Evolutionary conservation across 768 basidiomycete species (phyloP).

Genomic region (Rhizopogon vinicolor): DNA sequence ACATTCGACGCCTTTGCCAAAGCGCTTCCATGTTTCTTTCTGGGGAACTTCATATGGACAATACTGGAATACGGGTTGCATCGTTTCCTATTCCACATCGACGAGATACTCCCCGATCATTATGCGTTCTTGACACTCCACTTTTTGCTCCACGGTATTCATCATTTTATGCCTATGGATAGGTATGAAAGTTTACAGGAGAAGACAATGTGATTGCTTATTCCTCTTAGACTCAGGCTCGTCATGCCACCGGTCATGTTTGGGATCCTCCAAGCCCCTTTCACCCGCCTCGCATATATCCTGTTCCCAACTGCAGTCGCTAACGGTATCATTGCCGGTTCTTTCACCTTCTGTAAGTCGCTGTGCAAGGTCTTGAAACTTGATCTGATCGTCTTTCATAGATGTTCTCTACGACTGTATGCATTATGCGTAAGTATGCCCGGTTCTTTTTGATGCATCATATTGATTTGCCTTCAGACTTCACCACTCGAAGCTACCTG

Average conservation of each 20-base stretch:
- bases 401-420: constrained; percentile 84
- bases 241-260: constrained; percentile 97
- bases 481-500: constrained; percentile 82
- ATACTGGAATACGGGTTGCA: constrained; percentile 90
- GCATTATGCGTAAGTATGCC: constrained; percentile 79
- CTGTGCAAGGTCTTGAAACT: not conserved
- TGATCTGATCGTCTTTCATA: constrained; percentile 21
- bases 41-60: constrained; percentile 92
- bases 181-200: constrained; percentile 40
- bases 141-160: constrained; percentile 91
- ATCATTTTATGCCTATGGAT: constrained; percentile 98
- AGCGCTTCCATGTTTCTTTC: constrained; percentile 63
- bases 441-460: not conserved
- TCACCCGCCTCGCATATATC: constrained; percentile 78
- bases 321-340: constrained; percentile 88
- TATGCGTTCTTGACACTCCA: constrained; percentile 79
- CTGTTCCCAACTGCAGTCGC: constrained; percentile 83
- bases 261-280: constrained; percentile 68
- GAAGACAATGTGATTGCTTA: not conserved
- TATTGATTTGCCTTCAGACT: constrained; percentile 37
- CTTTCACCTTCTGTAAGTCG: constrained; percentile 64
- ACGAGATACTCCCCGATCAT: constrained; percentile 79
- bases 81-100: constrained; percentile 97
- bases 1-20: constrained; percentile 50
- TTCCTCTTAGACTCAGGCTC: constrained; percentile 62